Evolutionary conservation across 2,329 filamentous ascomycete genomes (phyloP).

Genomic region (Exophiala phaeomuriformis): DNA sequence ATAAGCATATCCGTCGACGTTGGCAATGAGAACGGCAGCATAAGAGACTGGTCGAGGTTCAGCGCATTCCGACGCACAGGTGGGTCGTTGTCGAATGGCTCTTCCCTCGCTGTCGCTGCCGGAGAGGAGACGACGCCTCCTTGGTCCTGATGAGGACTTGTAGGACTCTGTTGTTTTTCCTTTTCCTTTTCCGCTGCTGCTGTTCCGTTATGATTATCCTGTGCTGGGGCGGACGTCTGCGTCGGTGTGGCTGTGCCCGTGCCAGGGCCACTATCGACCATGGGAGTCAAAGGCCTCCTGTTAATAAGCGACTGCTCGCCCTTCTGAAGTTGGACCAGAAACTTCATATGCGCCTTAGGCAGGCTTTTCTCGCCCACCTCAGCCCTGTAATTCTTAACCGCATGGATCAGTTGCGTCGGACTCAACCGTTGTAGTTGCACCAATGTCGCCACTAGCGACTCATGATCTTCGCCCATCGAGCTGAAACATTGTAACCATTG

Average conservation of each 20-base stretch:
- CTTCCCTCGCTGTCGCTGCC: constrained; percentile 18
- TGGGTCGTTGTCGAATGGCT: constrained; percentile 24
- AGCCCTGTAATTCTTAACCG: constrained; percentile 84
- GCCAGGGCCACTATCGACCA: constrained; percentile 31
- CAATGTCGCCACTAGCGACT: constrained; percentile 78
- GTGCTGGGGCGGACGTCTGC: constrained; percentile 9
- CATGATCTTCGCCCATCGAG: constrained; percentile 80
- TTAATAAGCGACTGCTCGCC: constrained; percentile 50
- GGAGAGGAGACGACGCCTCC: neutral
- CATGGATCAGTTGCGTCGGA: constrained; percentile 82
- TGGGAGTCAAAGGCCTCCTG: constrained; percentile 43
- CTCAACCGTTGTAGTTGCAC: constrained; percentile 80
- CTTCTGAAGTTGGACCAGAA: constrained; percentile 70
- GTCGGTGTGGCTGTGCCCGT: constrained; percentile 16
- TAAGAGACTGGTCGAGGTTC: constrained; percentile 79
- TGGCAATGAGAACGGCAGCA: constrained; percentile 90
- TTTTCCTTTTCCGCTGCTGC: too few relatives aligned
- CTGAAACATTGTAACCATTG: constrained; percentile 99
- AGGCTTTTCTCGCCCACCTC: constrained; percentile 93
- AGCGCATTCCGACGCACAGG: constrained; percentile 38
- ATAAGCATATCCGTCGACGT: constrained; percentile 97
- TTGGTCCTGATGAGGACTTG: constrained; percentile 6
- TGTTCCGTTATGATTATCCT: neutral
- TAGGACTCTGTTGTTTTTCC: constrained; percentile 8
- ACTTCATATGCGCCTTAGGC: constrained; percentile 80